Percentiles rank a stretch among this genome's conserved stretches.
These are phyloP conservation scores for Ganoderma sp. DNA, from an alignment of 1,284 basidiomycete genomes.

Conservation along the genomic window DNA sequence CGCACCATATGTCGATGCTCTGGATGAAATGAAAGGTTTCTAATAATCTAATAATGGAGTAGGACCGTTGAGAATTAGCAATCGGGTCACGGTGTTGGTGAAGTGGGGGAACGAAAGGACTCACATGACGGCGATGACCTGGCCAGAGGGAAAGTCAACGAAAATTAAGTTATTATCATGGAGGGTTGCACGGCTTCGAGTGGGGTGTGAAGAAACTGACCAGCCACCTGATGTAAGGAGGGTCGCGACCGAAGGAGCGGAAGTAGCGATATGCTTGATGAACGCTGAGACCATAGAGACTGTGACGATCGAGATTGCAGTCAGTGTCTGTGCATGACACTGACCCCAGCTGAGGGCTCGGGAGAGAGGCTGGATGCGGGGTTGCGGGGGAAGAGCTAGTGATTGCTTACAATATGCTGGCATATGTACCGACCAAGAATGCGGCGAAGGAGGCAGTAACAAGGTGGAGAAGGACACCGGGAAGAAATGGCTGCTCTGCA, in stretches of 20 bases:
- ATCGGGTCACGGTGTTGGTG: too few relatives aligned
- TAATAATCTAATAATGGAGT: slow-evolving; percentile 4
- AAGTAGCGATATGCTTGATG: slow-evolving; percentile 17
- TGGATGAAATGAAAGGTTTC: slow-evolving; percentile 16
- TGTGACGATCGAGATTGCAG: background rate
- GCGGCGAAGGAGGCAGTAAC: slow-evolving; percentile 9
- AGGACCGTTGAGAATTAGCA: background rate
- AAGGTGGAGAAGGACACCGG: background rate
- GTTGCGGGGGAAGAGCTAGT: background rate
- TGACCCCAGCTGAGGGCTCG: too few relatives aligned
- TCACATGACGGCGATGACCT: slow-evolving; percentile 12
- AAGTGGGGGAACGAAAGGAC: background rate
- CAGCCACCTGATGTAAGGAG: slow-evolving; percentile 12
- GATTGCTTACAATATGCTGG: slow-evolving; percentile 14
- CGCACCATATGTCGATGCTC: slow-evolving; percentile 11
- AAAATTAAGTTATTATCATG: background rate
- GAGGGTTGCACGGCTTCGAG: background rate
- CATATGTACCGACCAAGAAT: slow-evolving; percentile 12
- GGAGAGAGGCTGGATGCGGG: too few relatives aligned
- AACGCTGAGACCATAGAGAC: slow-evolving; percentile 13
- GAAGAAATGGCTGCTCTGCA: slow-evolving; percentile 1
- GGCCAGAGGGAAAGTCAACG: background rate
- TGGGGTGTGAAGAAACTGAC: background rate
- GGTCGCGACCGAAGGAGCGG: slow-evolving; percentile 9
- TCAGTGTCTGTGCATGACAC: background rate